Conservation (phyloP, 352 stramenopile species). For the Globisporangium lucens region DNA sequence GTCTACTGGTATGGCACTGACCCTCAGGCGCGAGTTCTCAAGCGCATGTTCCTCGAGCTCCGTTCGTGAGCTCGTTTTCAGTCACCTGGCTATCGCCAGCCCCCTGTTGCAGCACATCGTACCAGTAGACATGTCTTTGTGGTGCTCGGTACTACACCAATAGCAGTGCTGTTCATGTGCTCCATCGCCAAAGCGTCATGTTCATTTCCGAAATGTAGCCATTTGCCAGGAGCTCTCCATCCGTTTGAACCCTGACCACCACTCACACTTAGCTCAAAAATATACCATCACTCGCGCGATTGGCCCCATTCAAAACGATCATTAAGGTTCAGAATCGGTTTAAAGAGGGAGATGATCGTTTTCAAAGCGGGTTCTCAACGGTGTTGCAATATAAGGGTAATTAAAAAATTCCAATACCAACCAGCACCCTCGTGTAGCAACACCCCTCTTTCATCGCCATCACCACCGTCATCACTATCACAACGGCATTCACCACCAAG, state of each 20-base stretch:
- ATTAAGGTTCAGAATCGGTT: background rate
- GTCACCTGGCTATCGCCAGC: background rate
- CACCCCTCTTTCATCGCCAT: background rate
- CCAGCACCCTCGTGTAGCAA: background rate
- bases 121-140: too few relatives aligned
- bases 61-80: conserved; percentile 40
- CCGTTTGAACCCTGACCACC: conserved; percentile 10
- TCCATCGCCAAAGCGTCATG: too few relatives aligned
- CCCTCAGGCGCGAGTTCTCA: conserved; percentile 83
- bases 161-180: too few relatives aligned
- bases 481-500: background rate
- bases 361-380: conserved; percentile 9
- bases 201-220: conserved; percentile 5
- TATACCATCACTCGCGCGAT: background rate
- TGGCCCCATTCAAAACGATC: background rate
- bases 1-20: background rate
- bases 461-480: conserved; percentile 1
- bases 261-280: background rate
- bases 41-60: conserved; percentile 93
- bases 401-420: background rate
- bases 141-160: too few relatives aligned
- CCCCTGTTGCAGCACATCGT: background rate
- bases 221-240: conserved; percentile 1
- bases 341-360: background rate
- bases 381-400: conserved; percentile 1